Base-by-base conservation (phyloP, 176 grass and related monocot species). In the Themeda triandra region DNA sequence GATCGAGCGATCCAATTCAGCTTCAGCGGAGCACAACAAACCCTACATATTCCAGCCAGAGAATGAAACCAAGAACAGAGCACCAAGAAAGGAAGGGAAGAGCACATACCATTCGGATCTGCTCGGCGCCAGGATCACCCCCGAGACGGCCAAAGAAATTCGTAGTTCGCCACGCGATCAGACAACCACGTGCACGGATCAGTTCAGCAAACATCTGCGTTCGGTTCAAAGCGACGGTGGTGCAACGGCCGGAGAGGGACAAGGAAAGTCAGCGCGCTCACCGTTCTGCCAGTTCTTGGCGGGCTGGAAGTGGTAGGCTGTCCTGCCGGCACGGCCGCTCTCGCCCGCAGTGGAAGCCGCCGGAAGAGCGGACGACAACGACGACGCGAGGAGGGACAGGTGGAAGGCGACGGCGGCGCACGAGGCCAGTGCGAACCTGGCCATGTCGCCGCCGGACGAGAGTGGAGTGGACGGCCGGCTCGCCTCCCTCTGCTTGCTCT, bases 291-390 rank as follows among this genome's bases (percentile, higher is more conserved):
- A 97, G 79, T 94, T 89, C 79, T 89, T 88, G 9, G 90, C 63
- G 8, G 95, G 92, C 78, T 92, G 95, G 86, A 97, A 97, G 85
- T 97, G 95, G 86, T 94, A 97, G 71, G 92, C 88, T 13, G 90
- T 97, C 79, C 88, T 89, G 82, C 49, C 3, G 21, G 58, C 88
- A 21, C 76, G 81, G 66, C 23, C 21, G 32, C 27, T 11, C 4
- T 15, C 45, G 45, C 45, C 1, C 17, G 49, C 49, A 18, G 49
- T 53, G 1, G 17, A 2, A 21, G 60, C 10, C 1, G 21, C 3
- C 24, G 12, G 83, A 14, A 68, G 36, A 45, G 74, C 40, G 17
- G 39, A 41, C 14, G 66, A 40, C 0, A 67, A 66, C 2, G 86
- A 32, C 1, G 64, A 33, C 60, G 46, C 23, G 28, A 62, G 39